Base-by-base conservation (phyloP, 257 asterid genomes). In the Salvia hispanica region DNA sequence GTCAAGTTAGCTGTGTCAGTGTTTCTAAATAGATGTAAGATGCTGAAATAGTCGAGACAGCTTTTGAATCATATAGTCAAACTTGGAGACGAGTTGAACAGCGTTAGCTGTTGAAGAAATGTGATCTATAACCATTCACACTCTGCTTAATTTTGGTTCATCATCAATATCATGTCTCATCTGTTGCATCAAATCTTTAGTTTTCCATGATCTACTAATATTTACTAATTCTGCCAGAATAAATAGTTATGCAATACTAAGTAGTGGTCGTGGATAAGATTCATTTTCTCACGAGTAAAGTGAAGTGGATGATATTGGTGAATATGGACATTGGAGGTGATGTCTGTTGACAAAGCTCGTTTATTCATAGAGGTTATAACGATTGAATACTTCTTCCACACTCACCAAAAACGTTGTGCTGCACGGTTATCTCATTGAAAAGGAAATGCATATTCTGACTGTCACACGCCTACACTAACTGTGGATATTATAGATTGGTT, bases 1-100 rank as follows among this genome's bases (percentile, higher is more conserved):
- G 33, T 55, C 52, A 15, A 37, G 51, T 52, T 64, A 58, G 64
- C 54, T 58, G 12, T 42, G n/a, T n/a, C n/a, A n/a, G n/a, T n/a
- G 55, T 34, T 51, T 9, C 34, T 13, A 25, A 25, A 25, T 25
- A 25, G 31, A 25, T 25, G 31, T 25, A 25, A 25, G 31, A 2
- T 25, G 31, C 31, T 25, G 31, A 25, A 8, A 43, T 50, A 33
- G 7, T 39, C 6, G 39, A 28, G 3, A 5, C 4, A 42, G 18
- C 4, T 21, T 39, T 59, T 37, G 12, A 40, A 4, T 43, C 13
- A 18, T 12, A 45, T 58, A 10, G 31, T 25, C 31, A 2, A 25
- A 34, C 67, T 36, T 46, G 13, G n/a, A 48, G 44, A 18, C 11
- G 45, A 25, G 31, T 25, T 25, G 31, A 25, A 25, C 31, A 25